Evolutionary conservation across 345 rosid genomes (phyloP), one percentile per base, ranked within the genome.

Genomic region (Acer yangbiense): DNA sequence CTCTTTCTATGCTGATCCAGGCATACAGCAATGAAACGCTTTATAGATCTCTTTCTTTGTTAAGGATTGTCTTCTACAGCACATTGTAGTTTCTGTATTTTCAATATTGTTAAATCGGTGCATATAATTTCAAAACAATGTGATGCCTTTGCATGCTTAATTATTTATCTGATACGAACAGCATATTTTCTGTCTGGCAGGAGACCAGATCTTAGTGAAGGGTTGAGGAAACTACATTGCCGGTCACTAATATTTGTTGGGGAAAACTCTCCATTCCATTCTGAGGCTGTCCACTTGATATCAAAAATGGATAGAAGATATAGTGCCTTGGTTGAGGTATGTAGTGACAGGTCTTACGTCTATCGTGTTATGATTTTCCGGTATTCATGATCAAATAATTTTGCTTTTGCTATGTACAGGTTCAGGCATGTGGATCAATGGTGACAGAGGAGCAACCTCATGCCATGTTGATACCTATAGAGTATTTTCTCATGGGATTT

Each of bases 361-460:
- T 71, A 9, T 67, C 12, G 25, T 61, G 52, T 50, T 64, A 67
- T 74, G 18, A 18, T 9, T 21, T 77, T 32, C 71, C 57, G 11
- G 35, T 50, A 63, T 73, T 29, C 27, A 64, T 32, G 20, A 66
- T 46, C 58, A 43, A 50, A 20, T 43, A 41, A 48, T 65, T 35
- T 35, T 29, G 39, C 9, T 35, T 44, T 27, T 50, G 61, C 67
- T 20, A 69, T 69, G 44, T 77, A 48, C 87, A 95, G 98, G 99
- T 95, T 73, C 97, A 90, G 83, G 98, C 91, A 74, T 92, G 98
- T 77, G 99, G 99, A 61, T 94, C 99, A 0, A 77, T 92, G 90
- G 99, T 96, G 80, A 96, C 95, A 0, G 95, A 96, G 88, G 99
- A 94, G 76, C 98, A 96, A 78, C 99, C 99, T 25, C 94, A 94